Conservation (phyloP, 257 asterid genomes). For the Solanum acaule region DNA sequence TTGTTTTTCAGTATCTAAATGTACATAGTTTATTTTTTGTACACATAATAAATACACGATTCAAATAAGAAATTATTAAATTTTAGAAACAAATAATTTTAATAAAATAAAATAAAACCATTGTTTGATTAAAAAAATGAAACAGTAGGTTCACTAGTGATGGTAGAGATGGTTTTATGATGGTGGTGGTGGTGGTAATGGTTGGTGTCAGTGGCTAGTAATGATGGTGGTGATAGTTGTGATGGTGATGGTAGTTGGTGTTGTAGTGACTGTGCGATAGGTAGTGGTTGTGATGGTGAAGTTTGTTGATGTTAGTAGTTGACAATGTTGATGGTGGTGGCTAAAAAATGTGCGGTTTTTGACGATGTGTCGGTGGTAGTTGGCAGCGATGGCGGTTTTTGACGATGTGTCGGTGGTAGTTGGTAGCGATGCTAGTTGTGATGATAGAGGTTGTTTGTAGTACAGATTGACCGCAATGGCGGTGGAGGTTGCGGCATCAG, state of each 20-base stretch:
- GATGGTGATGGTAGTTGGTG: not conserved
- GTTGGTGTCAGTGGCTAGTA: not conserved
- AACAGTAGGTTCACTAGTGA: not conserved
- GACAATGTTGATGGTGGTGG: not conserved
- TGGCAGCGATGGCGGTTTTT: not conserved
- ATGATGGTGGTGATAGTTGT: not conserved
- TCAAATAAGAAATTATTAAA: not conserved
- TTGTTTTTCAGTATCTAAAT: not conserved
- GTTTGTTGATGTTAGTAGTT: not conserved
- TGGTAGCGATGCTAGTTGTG: not conserved
- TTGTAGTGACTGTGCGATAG: not conserved
- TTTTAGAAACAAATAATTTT: not conserved
- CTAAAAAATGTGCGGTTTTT: not conserved
- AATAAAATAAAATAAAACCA: not conserved
- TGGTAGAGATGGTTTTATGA: not conserved
- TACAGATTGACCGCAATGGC: not conserved
- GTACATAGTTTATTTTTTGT: not conserved
- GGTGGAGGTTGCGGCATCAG: not conserved
- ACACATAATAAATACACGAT: not conserved
- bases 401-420: not conserved
- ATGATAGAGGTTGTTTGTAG: not conserved
- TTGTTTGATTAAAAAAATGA: not conserved
- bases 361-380: not conserved
- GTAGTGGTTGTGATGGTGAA: not conserved
- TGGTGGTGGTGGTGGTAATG: not conserved